phyloP scores from a whole-genome alignment of 2,329 filamentous ascomycete genomes.

The Cercospora sp. region DNA sequence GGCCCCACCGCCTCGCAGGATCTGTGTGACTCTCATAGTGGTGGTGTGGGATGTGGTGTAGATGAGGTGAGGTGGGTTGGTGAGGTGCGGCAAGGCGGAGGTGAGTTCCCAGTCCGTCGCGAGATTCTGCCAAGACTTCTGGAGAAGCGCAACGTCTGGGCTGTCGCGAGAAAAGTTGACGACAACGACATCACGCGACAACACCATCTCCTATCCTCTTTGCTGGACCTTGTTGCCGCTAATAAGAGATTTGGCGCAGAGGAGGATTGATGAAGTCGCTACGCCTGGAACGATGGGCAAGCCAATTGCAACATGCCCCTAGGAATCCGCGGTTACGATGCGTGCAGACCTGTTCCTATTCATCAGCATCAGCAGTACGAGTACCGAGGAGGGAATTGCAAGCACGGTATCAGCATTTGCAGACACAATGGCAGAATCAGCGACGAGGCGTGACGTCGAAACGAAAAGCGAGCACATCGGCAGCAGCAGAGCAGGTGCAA shows the following conservation, averaged over 20 bases:
- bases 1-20: constrained; percentile 69
- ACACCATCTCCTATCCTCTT: background rate
- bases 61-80: constrained; percentile 25
- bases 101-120: background rate
- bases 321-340: constrained; percentile 47
- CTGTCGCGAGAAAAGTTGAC: constrained; percentile 9
- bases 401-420: constrained; percentile 22
- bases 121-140: background rate
- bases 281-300: constrained; percentile 60
- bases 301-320: constrained; percentile 56
- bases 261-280: constrained; percentile 45
- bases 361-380: constrained; percentile 17
- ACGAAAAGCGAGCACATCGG: constrained; percentile 29
- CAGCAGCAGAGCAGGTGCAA: constrained; percentile 28
- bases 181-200: constrained; percentile 14
- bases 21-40: constrained; percentile 36
- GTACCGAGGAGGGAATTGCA: constrained; percentile 24
- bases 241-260: background rate
- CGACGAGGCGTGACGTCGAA: constrained; percentile 13
- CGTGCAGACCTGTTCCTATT: constrained; percentile 29
- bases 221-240: background rate
- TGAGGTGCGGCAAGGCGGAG: constrained; percentile 14
- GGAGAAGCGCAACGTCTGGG: background rate
- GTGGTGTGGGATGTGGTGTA: constrained; percentile 15
- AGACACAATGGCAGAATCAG: constrained; percentile 25